Base-by-base conservation (phyloP, 306 rosid genomes). In the Vigna angularis region DNA sequence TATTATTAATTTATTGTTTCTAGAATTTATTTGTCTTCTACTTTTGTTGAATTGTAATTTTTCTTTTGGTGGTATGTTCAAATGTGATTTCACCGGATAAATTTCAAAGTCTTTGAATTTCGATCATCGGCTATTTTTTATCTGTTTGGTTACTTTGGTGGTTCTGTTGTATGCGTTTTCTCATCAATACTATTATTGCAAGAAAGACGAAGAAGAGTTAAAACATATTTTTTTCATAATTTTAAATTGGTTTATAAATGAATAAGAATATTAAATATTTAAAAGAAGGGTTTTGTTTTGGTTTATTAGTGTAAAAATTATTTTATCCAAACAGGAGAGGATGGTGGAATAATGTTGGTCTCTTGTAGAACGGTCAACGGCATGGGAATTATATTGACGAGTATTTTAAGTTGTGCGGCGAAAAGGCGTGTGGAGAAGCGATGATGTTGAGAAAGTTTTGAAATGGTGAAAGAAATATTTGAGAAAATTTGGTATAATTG, bases 21-120 rank as follows among this genome's bases (percentile, higher is more conserved):
- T 64, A 47, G 58, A 55, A 1, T 55, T 64, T 79, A 51, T 48
- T 58, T 38, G 16, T 74, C 16, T 9, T 55, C 58, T 59, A 36
- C 59, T 81, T 67, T 81, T 51, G 50, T 81, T 75, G 42, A 81
- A 40, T 74, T 81, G 49, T 50, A 48, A 56, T 57, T 67, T 45
- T 69, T 49, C 67, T 59, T 66, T 69, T 59, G 47, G 40, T 51
- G 51, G 16, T 20, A 63, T 18, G 42, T 65, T 65, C 56, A 65
- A 50, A 22, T 44, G 56, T 22, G 55, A 51, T n/a, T 20, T 53
- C 22, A n/a, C 38, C 20, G 12, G 15, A 64, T 66, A 28, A 20
- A 73, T 32, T 66, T 34, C 32, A 81, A 63, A 8, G 16, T 30
- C 18, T 64, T 64, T 65, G 52, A 73, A 80, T 45, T 45, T 36